A percentile compares a stretch with the other conserved stretches of the same genome.
These are phyloP conservation scores for Austropuccinia psidii DNA, from an alignment of 1,284 basidiomycete genomes.

Conservation along the genomic window DNA sequence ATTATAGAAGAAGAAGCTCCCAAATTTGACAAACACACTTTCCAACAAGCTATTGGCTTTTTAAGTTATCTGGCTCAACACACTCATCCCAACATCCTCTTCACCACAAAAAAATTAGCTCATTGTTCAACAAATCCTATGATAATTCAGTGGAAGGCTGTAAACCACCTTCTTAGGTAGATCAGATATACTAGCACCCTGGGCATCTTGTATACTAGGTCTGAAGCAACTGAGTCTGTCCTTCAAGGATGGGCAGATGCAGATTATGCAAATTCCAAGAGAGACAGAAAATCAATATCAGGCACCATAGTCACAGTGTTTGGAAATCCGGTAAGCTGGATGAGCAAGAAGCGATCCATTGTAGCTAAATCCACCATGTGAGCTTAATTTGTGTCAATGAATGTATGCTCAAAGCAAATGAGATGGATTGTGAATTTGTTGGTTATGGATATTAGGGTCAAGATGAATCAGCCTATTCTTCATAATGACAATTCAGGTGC, in stretches of 20 bases:
- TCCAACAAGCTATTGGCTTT: not conserved
- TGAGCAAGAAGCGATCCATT: not conserved
- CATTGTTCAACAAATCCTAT: not conserved
- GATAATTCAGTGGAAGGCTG: not conserved
- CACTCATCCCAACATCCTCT: not conserved
- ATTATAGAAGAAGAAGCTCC: not conserved
- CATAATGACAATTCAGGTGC: not conserved
- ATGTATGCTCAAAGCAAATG: conserved; percentile 1
- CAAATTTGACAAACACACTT: not conserved
- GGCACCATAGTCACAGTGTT: not conserved
- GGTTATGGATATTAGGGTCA: not conserved
- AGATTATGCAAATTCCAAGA: not conserved
- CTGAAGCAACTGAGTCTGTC: too few relatives aligned
- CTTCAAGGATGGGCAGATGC: conserved; percentile 14
- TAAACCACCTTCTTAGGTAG: not conserved
- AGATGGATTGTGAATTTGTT: conserved; percentile 2
- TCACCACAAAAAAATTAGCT: not conserved
- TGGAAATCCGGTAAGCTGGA: conserved; percentile 5
- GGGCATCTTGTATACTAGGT: not conserved
- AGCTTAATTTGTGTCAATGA: not conserved
- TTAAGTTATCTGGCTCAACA: not conserved
- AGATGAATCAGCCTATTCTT: not conserved
- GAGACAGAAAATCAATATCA: not conserved
- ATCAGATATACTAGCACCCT: not conserved
- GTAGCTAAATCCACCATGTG: not conserved